Conservation (phyloP, 805 yeast species). For the Cyberlindnera veronae region DNA sequence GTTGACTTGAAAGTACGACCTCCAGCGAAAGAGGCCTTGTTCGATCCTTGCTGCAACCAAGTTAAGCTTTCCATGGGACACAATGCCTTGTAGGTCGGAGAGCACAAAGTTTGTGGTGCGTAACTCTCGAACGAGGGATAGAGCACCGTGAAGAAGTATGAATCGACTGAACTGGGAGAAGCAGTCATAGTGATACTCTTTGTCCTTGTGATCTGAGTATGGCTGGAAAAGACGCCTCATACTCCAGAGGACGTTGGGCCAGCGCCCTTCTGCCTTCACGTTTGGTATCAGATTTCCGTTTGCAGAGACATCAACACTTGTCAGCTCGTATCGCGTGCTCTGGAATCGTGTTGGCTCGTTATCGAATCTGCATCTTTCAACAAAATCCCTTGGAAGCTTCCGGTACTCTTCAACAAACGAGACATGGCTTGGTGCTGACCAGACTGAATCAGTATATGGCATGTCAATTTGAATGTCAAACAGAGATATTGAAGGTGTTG, state of each 20-base stretch:
- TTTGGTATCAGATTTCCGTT: constrained; percentile 21
- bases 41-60: constrained; percentile 30
- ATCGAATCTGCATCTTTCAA: not conserved
- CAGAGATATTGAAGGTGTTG: constrained; percentile 34
- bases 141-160: constrained; percentile 33
- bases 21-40: constrained; percentile 32
- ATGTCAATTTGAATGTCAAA: constrained; percentile 44
- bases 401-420: constrained; percentile 26
- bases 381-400: constrained; percentile 29
- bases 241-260: constrained; percentile 37
- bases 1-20: constrained; percentile 31
- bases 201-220: constrained; percentile 26
- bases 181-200: constrained; percentile 33
- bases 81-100: constrained; percentile 23
- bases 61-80: constrained; percentile 25
- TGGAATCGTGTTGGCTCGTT: not conserved
- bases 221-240: constrained; percentile 30
- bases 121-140: constrained; percentile 28
- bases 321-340: constrained; percentile 11
- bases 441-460: constrained; percentile 44
- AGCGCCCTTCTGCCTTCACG: constrained; percentile 28
- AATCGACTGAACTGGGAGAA: constrained; percentile 34
- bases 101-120: constrained; percentile 25
- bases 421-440: constrained; percentile 33
- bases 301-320: constrained; percentile 3